Conservation (phyloP, 192 early-diverging fungal species). For the Backusella macrospora region DNA sequence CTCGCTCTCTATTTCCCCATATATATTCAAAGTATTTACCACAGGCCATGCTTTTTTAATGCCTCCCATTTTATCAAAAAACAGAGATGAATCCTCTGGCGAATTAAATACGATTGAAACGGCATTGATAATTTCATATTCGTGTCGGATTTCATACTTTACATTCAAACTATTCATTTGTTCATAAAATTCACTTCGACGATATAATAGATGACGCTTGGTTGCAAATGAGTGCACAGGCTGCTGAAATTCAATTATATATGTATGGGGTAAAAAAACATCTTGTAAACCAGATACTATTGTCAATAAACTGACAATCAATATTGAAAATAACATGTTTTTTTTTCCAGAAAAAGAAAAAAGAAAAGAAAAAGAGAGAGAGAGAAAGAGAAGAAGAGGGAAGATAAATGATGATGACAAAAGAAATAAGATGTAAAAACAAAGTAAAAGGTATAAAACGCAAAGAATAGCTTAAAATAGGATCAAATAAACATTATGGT, state of each 20-base stretch:
- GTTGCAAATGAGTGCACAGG: constrained; percentile 11
- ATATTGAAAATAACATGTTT: constrained; percentile 2
- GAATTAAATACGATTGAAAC: constrained; percentile 47
- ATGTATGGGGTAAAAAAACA: constrained; percentile 25
- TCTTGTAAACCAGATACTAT: background rate
- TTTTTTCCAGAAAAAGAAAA: background rate
- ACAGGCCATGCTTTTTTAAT: constrained; percentile 54
- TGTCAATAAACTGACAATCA: background rate
- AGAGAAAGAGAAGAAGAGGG: background rate
- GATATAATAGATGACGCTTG: constrained; percentile 6
- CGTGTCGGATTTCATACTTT: constrained; percentile 40
- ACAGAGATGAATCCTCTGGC: constrained; percentile 27
- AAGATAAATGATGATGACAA: background rate
- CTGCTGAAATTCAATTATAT: constrained; percentile 32
- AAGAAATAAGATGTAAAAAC: background rate
- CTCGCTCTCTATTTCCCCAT: too few species aligned
- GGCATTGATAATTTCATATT: constrained; percentile 49
- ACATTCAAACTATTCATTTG: constrained; percentile 32
- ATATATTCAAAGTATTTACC: constrained; percentile 27
- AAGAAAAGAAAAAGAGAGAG: background rate
- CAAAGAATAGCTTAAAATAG: background rate
- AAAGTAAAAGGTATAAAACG: background rate
- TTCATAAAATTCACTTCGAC: constrained; percentile 33
- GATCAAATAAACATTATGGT: background rate
- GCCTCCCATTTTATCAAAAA: constrained; percentile 30